Percentiles rank a stretch among this genome's conserved stretches.
These are phyloP conservation scores for Colletotrichum sublineola DNA, from an alignment of 2,329 filamentous ascomycete genomes.

Conservation along the genomic window DNA sequence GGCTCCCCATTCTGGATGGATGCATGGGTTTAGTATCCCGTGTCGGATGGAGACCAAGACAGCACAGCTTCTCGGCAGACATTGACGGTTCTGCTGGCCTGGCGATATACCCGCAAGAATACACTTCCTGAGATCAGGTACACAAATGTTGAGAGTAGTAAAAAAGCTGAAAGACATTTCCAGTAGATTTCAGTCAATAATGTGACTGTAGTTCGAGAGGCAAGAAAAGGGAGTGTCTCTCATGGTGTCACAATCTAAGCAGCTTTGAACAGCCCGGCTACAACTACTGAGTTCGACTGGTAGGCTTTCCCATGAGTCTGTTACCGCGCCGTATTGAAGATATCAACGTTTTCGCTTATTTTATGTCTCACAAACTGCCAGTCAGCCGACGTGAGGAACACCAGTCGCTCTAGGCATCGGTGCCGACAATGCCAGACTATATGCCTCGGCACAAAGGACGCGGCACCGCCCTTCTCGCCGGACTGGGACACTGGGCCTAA, in stretches of 20 bases:
- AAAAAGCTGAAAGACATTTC: background rate
- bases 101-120: background rate
- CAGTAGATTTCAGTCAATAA: background rate
- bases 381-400: background rate
- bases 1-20: constrained; percentile 30
- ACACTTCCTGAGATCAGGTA: background rate
- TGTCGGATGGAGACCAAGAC: background rate
- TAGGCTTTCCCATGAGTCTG: background rate
- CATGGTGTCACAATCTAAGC: background rate
- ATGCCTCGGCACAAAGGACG: background rate
- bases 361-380: background rate
- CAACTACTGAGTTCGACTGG: no score
- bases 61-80: background rate
- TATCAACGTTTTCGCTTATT: background rate
- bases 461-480: background rate
- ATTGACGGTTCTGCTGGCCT: no score
- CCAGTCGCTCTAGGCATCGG: background rate
- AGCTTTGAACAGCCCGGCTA: background rate
- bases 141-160: background rate
- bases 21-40: background rate
- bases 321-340: background rate
- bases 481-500: background rate
- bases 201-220: background rate
- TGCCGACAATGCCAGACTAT: background rate
- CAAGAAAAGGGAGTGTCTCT: background rate